Evolutionary conservation across 2,329 filamentous ascomycete genomes (phyloP), one percentile per base, ranked within the genome.

Genomic region (Paracoccidioides lutzii): DNA sequence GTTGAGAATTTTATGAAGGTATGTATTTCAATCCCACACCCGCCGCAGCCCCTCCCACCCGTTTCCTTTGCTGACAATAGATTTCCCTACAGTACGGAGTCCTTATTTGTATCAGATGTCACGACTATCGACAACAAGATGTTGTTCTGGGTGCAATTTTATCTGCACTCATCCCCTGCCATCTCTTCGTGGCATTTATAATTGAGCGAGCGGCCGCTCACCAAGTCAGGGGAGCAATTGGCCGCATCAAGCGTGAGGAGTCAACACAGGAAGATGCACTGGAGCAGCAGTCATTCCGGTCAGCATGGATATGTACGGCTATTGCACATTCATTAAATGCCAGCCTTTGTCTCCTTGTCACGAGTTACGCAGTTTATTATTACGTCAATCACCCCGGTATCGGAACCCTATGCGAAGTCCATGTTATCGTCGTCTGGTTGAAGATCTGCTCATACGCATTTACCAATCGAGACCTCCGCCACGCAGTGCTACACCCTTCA

Each of bases 1-100:
- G 90, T 98, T 66, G 93, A 97, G 72, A 98, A 98, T 68, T 88
- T 91, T 63, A 88, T 91, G 76, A 96, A 96, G 79, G 88, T 88
- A 8, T 22, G 32, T 28, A 15, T 8, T 38, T 38, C 40, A 22
- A 22, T 22, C 22, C 22, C 22, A 22, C 22, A 22, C 22, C 22
- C 22, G 22, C 22, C 22, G 22, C 22, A 22, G 22, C 22, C 22
- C 22, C 22, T 22, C 22, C 30, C 1, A 22, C 7, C 1, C 22
- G 12, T 22, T 51, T 14, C 30, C 14, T n/a, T 44, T 48, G 30
- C 44, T 48, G 35, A 48, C 30, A 8, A 22, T 35, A 28, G 35
- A 48, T 15, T 15, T 5, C 2, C 15, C 14, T 43, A n/a, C 53
- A 91, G 87, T 98, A 98, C 68, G 93, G 93, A 54, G 89, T 97